Percentiles rank a stretch among this genome's conserved stretches.
phyloP scores from a whole-genome alignment of 1,284 basidiomycete genomes.

The Cryptococcus depauperatus region DNA sequence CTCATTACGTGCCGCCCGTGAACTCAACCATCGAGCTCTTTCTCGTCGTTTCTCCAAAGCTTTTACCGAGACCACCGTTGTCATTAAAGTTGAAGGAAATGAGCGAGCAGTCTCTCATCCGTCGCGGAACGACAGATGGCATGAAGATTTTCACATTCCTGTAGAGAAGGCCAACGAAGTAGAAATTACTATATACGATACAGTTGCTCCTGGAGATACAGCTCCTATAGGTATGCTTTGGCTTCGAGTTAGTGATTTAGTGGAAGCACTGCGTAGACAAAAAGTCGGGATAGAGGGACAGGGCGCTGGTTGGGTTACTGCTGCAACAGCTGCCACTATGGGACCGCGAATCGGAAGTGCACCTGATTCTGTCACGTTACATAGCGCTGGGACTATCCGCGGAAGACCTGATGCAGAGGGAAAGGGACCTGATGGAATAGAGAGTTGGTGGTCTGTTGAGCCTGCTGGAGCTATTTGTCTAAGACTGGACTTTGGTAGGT shows the following conservation, averaged over 20 bases:
- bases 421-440: slow-evolving; percentile 63
- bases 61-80: slow-evolving; percentile 75
- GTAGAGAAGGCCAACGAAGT: slow-evolving; percentile 99
- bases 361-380: slow-evolving; percentile 31
- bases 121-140: slow-evolving; percentile 91
- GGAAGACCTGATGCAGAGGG: slow-evolving; percentile 19
- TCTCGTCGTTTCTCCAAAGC: slow-evolving; percentile 64
- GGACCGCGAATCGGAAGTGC: slow-evolving; percentile 30
- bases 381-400: slow-evolving; percentile 23
- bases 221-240: slow-evolving; percentile 92
- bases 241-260: slow-evolving; percentile 90
- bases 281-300: slow-evolving; percentile 77
- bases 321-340: slow-evolving; percentile 49
- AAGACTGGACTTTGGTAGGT: slow-evolving; percentile 80
- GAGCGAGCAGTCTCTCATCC: slow-evolving; percentile 87
- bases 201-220: slow-evolving; percentile 67
- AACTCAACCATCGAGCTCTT: slow-evolving; percentile 88
- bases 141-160: slow-evolving; percentile 91
- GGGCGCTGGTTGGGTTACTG: slow-evolving; percentile 77
- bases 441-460: slow-evolving; percentile 96
- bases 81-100: slow-evolving; percentile 93
- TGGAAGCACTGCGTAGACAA: slow-evolving; percentile 87
- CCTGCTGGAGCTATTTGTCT: slow-evolving; percentile 89
- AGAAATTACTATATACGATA: slow-evolving; percentile 93
- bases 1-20: slow-evolving; percentile 78